A percentile compares a stretch with the other conserved stretches of the same genome.
Evolutionary conservation across 176 grass and related monocot species (phyloP).

Genomic region (Thinopyrum elongatum): DNA sequence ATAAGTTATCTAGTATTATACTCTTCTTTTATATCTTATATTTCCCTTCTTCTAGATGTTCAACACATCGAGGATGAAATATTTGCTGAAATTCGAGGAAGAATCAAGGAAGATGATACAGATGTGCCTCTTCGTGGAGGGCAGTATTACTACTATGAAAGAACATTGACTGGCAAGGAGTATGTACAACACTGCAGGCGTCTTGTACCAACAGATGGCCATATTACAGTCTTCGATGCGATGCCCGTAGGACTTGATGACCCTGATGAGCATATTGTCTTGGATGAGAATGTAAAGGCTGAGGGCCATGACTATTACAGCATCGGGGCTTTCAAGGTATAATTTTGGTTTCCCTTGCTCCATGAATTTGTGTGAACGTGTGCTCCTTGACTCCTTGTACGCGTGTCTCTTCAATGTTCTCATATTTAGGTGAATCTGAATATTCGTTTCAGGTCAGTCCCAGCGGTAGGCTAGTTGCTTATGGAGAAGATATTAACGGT

Average conservation of each 20-base stretch:
- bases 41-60: conserved; percentile 47
- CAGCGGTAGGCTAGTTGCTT: conserved; percentile 77
- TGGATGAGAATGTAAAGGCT: conserved; percentile 87
- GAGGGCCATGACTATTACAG: conserved; percentile 69
- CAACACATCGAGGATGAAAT: conserved; percentile 69
- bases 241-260: conserved; percentile 69
- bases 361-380: background rate
- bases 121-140: conserved; percentile 52
- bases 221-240: conserved; percentile 59
- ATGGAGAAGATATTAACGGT: conserved; percentile 86
- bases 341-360: background rate
- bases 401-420: background rate
- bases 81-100: conserved; percentile 82
- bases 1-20: background rate
- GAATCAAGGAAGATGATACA: conserved; percentile 90
- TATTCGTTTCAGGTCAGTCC: conserved; percentile 68
- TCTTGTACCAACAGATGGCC: conserved; percentile 29
- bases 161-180: conserved; percentile 78
- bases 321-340: conserved; percentile 71
- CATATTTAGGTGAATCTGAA: background rate
- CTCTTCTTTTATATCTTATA: background rate
- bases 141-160: conserved; percentile 72
- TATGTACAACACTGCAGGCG: conserved; percentile 77
- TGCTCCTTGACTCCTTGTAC: background rate
- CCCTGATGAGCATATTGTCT: conserved; percentile 69